A percentile compares a stretch with the other conserved stretches of the same genome.
Conservation (phyloP, 306 rosid genomes). For the Coriaria nepalensis region DNA sequence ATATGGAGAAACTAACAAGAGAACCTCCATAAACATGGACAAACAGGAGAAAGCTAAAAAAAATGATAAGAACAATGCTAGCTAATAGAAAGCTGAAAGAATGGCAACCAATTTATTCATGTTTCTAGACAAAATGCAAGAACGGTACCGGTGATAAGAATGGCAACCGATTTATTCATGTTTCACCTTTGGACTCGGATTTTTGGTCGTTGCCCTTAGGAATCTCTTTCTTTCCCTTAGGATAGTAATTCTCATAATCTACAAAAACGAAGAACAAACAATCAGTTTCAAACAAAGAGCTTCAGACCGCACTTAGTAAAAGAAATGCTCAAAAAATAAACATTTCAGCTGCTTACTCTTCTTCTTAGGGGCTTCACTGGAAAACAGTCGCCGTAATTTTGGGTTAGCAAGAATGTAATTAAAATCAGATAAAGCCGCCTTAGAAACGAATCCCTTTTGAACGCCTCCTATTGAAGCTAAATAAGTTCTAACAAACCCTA, state of each 20-base stretch:
- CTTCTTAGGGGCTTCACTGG: slow-evolving; percentile 74
- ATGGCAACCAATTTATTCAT: not conserved
- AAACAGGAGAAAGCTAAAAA: too few species aligned
- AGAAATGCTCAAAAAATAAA: not conserved
- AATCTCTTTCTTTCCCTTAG: slow-evolving; percentile 38
- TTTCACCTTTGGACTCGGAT: slow-evolving; percentile 23
- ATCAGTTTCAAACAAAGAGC: too few species aligned
- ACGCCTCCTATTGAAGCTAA: slow-evolving; percentile 17
- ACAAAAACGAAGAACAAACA: slow-evolving; percentile 5
- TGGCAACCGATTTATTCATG: too few species aligned
- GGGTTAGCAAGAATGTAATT: slow-evolving; percentile 45
- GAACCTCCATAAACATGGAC: too few species aligned
- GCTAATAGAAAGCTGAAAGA: too few species aligned
- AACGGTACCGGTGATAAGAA: not conserved
- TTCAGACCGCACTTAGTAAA: not conserved
- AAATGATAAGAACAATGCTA: too few species aligned
- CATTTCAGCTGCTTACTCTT: slow-evolving; percentile 37
- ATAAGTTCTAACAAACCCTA: slow-evolving; percentile 53
- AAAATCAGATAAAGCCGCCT: slow-evolving; percentile 29
- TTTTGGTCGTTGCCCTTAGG: slow-evolving; percentile 18
- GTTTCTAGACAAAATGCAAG: not conserved
- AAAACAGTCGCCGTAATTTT: slow-evolving; percentile 43
- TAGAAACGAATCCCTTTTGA: not conserved
- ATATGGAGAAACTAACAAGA: too few species aligned
- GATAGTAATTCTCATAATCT: slow-evolving; percentile 83